These are phyloP conservation scores for Cucurbita maxima DNA, from an alignment of 306 rosid species.

Conservation along the genomic window DNA sequence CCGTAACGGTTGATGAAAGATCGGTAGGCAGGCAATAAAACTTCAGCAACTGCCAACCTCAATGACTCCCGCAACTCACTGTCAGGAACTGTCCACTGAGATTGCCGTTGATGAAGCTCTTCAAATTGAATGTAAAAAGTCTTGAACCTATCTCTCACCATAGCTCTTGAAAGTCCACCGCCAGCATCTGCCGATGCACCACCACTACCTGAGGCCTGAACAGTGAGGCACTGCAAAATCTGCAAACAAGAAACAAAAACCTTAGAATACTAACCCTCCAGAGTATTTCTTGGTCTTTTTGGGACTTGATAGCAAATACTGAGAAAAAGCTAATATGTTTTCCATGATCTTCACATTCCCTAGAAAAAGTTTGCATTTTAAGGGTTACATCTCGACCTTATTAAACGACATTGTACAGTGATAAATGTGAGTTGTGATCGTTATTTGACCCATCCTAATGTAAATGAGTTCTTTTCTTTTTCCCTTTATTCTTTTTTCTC, in stretches of 20 bases:
- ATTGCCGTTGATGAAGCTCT: slow-evolving; percentile 80
- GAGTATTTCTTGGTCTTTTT: not conserved
- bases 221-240: slow-evolving; percentile 90
- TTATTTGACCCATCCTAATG: not conserved
- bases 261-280: not conserved
- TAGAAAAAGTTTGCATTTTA: not conserved
- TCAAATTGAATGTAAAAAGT: slow-evolving; percentile 74
- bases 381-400: not conserved
- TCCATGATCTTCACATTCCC: not conserved
- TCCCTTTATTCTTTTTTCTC: too few relatives aligned
- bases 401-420: not conserved
- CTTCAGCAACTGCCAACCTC: slow-evolving; percentile 90
- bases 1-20: slow-evolving; percentile 82
- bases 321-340: not conserved
- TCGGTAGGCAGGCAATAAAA: slow-evolving; percentile 86
- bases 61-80: slow-evolving; percentile 91
- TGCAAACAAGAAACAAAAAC: slow-evolving; percentile 14
- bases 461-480: not conserved
- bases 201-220: slow-evolving; percentile 34
- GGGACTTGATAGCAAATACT: not conserved
- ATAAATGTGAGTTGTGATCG: not conserved
- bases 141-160: slow-evolving; percentile 73
- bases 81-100: slow-evolving; percentile 96
- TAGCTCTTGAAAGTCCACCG: slow-evolving; percentile 59
- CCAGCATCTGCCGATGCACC: slow-evolving; percentile 17